Base-by-base conservation (phyloP, 192 early-diverging fungal genomes). In the Coemansia reversa region DNA sequence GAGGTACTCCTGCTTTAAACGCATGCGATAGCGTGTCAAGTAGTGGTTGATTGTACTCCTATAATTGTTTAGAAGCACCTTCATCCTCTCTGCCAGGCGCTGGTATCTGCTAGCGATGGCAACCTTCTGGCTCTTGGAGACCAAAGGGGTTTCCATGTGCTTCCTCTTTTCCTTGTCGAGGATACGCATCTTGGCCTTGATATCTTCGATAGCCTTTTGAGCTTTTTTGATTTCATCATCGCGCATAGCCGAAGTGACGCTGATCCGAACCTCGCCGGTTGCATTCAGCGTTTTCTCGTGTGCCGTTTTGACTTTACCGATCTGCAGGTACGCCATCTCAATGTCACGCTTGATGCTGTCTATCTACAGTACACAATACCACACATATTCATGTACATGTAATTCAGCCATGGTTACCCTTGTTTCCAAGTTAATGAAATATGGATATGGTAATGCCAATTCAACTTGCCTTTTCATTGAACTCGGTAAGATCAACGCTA, bases 1-100 rank as follows among this genome's bases (percentile, higher is more conserved):
- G 27, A 55, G 29, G 55, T 65, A 69, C 63, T 75, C 66, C 25
- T 30, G 58, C 58, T 55, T 51, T 24, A 68, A 25, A 14, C 52
- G 60, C 53, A 60, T 58, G 27, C 58, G 58, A 32, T 68, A 54
- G 39, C 39, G 39, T 45, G 39, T 16, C 39, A 45, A 16, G 39
- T 45, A 45, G 39, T 45, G 39, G 12, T 45, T 45, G 39, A 45
- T 45, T 45, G 39, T 45, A 3, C 14, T 45, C 22, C 5, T 55
- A 8, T 53, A 55, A 55, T n/a, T 55, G 39, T 45, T 3, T 3
- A 45, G 12, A 29, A 55, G 20, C 52, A 14, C 23, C 14, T 24
- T 54, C 23, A 29, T 29, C 12, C 52, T 54, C 25, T 24, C 23
- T 24, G 52, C 52, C n/a, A 54, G 52, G 0, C 23, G 24, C 52